Evolutionary conservation across 2,329 filamentous ascomycete species (phyloP).

Genomic region (Aspergillus unguis): DNA sequence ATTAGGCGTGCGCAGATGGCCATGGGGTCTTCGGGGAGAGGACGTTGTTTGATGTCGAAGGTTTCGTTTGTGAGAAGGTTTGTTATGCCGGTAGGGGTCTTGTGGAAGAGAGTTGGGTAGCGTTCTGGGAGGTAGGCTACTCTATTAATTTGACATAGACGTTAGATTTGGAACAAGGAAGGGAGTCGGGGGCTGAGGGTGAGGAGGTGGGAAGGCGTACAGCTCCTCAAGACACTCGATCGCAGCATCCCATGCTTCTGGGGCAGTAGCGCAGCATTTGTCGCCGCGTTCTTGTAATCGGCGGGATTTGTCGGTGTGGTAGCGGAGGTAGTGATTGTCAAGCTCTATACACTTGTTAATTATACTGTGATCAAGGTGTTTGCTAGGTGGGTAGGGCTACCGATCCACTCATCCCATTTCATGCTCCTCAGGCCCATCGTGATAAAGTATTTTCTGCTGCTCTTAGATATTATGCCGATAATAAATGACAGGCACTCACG

Average conservation of each 20-base stretch:
- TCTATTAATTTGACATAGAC: conserved; percentile 19
- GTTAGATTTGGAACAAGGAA: neutral
- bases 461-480: neutral
- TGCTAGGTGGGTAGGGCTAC: conserved; percentile 20
- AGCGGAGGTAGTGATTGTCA: conserved; percentile 73
- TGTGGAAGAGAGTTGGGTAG: conserved; percentile 68
- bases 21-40: conserved; percentile 75
- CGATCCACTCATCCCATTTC: conserved; percentile 71
- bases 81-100: conserved; percentile 62
- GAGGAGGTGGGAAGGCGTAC: conserved; percentile 25
- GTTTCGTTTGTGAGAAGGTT: conserved; percentile 69
- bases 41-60: conserved; percentile 64
- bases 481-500: conserved; percentile 37
- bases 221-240: conserved; percentile 75
- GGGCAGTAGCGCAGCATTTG: conserved; percentile 67
- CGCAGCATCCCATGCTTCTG: conserved; percentile 68
- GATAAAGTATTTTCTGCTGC: conserved; percentile 60
- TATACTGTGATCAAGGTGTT: too few species aligned
- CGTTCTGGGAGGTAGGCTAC: conserved; percentile 66
- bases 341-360: conserved; percentile 52
- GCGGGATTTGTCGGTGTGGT: conserved; percentile 66
- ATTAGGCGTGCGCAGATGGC: conserved; percentile 66
- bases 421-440: conserved; percentile 74
- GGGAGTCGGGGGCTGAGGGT: too few species aligned
- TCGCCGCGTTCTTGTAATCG: conserved; percentile 64